A percentile compares a stretch with the other conserved stretches of the same genome.
Conservation (phyloP, 441 rosid species). For the Jatropha multifida region DNA sequence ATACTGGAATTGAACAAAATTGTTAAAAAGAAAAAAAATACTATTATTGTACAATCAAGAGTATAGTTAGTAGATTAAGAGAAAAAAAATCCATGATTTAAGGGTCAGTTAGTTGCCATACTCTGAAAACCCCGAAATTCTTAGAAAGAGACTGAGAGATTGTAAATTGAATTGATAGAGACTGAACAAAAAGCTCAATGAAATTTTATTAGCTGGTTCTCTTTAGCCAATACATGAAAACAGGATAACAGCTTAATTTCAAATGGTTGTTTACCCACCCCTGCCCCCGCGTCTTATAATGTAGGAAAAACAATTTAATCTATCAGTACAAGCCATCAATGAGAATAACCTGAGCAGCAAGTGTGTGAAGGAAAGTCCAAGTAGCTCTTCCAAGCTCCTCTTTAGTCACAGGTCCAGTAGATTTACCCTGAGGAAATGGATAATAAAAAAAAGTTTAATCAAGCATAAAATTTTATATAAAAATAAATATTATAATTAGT, state of each 20-base stretch:
- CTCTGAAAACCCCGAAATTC: background rate
- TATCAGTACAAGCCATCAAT: background rate
- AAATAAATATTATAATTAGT: background rate
- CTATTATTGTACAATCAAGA: background rate
- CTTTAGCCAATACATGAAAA: background rate
- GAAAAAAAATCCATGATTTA: background rate
- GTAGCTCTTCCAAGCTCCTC: conserved; percentile 94
- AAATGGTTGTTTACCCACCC: background rate
- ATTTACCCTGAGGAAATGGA: conserved; percentile 42
- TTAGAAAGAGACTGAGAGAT: background rate
- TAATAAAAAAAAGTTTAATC: background rate
- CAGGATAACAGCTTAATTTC: background rate
- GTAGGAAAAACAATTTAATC: background rate
- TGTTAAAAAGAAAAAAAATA: background rate
- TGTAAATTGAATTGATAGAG: background rate
- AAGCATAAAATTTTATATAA: background rate
- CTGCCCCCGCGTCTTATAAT: too few relatives aligned
- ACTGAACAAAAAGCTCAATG: background rate
- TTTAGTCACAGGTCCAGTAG: conserved; percentile 74
- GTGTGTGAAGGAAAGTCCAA: conserved; percentile 96
- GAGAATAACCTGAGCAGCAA: conserved; percentile 77
- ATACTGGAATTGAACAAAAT: conserved; percentile 50
- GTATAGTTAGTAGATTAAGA: background rate
- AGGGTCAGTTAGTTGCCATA: background rate
- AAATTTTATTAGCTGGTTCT: background rate